A percentile compares a stretch with the other conserved stretches of the same genome.
phyloP scores from a whole-genome alignment of 306 rosid genomes.

The Glycine tomentella region DNA sequence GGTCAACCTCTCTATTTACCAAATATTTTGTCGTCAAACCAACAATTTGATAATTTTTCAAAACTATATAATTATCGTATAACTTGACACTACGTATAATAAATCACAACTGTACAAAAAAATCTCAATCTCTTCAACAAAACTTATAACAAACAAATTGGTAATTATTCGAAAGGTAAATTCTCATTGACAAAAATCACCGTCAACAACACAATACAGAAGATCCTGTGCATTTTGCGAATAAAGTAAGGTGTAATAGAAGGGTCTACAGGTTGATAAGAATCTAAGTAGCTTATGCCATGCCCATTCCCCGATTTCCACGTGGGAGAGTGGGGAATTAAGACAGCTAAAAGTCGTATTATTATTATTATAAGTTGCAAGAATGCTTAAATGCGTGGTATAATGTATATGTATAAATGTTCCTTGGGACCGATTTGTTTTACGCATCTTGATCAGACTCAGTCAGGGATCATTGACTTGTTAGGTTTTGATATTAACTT shows the following conservation, averaged over 20 bases:
- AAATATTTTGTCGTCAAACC: background rate
- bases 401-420: too few relatives aligned
- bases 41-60: background rate
- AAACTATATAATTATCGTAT: background rate
- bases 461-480: background rate
- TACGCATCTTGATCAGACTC: too few relatives aligned
- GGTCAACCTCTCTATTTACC: background rate
- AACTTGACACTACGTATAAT: background rate
- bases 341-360: too few relatives aligned
- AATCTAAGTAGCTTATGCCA: background rate
- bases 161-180: background rate
- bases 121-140: background rate
- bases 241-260: background rate
- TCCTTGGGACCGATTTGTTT: too few relatives aligned
- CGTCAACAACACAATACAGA: too few relatives aligned
- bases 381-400: too few relatives aligned
- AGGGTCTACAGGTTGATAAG: background rate
- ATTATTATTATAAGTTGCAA: too few relatives aligned
- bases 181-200: background rate
- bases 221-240: background rate
- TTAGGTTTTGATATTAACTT: background rate
- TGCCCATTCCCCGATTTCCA: background rate
- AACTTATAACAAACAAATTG: background rate
- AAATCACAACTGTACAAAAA: background rate
- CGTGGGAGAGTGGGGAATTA: background rate